Conservation (phyloP, 345 rosid species). For the Cochlearia excelsa region DNA sequence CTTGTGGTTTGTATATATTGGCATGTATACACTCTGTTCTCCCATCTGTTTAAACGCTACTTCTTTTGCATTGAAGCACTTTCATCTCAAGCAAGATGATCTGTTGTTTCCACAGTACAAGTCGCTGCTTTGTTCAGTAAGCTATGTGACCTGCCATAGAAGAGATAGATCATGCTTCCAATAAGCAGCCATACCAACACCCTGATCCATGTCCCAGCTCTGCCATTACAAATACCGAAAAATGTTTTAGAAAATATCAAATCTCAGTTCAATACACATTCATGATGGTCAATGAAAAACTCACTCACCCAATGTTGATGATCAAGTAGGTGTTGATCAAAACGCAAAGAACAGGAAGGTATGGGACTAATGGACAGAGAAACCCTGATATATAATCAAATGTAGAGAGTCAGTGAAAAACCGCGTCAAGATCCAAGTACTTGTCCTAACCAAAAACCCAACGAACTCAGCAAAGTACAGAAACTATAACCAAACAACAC, state of each 20-base stretch:
- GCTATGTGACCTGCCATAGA: slow-evolving; percentile 61
- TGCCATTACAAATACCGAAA: slow-evolving; percentile 32
- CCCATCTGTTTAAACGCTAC: slow-evolving; percentile 17
- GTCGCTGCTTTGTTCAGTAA: slow-evolving; percentile 39
- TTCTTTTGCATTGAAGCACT: slow-evolving; percentile 12
- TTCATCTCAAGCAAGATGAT: slow-evolving; percentile 29
- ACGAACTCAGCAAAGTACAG: neutral
- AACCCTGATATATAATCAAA: slow-evolving; percentile 45
- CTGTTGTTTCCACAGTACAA: slow-evolving; percentile 42
- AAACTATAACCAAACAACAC: too few relatives aligned
- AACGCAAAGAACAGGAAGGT: slow-evolving; percentile 55
- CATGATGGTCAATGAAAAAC: slow-evolving; percentile 9
- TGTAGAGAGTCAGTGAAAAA: neutral
- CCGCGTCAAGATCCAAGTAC: too few relatives aligned
- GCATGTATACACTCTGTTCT: slow-evolving; percentile 14
- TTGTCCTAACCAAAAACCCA: neutral
- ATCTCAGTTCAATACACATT: neutral
- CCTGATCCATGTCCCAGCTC: slow-evolving; percentile 60
- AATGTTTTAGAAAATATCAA: slow-evolving; percentile 20
- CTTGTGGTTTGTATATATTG: slow-evolving; percentile 10
- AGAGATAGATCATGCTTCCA: slow-evolving; percentile 50
- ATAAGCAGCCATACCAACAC: slow-evolving; percentile 62
- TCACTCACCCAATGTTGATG: slow-evolving; percentile 60
- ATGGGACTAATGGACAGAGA: slow-evolving; percentile 58
- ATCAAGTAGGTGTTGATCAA: slow-evolving; percentile 55